These are phyloP conservation scores for Cytospora piceicola DNA, from an alignment of 2,329 filamentous ascomycete species.

Conservation along the genomic window DNA sequence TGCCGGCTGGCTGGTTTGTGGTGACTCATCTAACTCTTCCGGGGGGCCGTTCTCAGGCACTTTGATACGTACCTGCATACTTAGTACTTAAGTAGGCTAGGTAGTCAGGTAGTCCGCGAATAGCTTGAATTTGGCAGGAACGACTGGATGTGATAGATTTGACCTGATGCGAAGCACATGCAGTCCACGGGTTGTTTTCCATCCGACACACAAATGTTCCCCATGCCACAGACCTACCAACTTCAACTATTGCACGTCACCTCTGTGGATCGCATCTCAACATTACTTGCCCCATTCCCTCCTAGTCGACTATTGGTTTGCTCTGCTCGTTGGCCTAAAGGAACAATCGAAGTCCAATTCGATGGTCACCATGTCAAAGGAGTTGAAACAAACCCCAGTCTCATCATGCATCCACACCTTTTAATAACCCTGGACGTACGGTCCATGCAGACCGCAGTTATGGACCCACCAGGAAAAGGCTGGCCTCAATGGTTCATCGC, in stretches of 20 bases:
- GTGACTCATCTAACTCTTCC: slow-evolving; percentile 13
- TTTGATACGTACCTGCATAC: too few relatives aligned
- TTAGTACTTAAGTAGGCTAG: too few relatives aligned
- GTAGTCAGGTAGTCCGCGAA: too few relatives aligned
- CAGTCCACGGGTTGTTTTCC: slow-evolving; percentile 1
- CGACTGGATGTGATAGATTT: slow-evolving; percentile 14
- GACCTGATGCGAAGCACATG: slow-evolving; percentile 15
- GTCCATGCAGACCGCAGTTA: slow-evolving; percentile 11
- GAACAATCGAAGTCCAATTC: slow-evolving; percentile 7
- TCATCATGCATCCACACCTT: slow-evolving; percentile 4
- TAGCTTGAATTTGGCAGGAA: slow-evolving; percentile 1
- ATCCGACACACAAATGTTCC: background rate
- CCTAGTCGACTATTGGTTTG: slow-evolving; percentile 7
- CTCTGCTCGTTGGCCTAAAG: slow-evolving; percentile 4
- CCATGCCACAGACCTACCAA: slow-evolving; percentile 7
- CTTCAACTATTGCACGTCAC: slow-evolving; percentile 2
- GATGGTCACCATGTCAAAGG: slow-evolving; percentile 11
- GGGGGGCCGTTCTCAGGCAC: background rate
- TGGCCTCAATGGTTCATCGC: slow-evolving; percentile 6
- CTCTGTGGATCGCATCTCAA: background rate
- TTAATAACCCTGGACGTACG: background rate
- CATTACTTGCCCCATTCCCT: slow-evolving; percentile 3
- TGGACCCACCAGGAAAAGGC: slow-evolving; percentile 8
- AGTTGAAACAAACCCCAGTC: slow-evolving; percentile 26
- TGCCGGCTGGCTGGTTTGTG: slow-evolving; percentile 4